Base-by-base conservation (phyloP, 805 yeast genomes). In the Candida ovalis region DNA sequence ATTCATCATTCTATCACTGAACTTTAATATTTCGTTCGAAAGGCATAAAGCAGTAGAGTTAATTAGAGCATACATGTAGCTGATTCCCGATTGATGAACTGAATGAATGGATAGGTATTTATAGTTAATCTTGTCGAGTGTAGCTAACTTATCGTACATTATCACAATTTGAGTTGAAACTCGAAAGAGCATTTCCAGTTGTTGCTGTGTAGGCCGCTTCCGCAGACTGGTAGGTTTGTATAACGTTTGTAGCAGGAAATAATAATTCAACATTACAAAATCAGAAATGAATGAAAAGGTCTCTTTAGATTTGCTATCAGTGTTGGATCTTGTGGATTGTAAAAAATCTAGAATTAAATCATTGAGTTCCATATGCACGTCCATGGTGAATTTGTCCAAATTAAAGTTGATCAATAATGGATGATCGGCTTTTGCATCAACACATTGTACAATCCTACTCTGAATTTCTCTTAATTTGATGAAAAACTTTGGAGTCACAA, bases 31-130 rank as follows among this genome's bases (percentile, higher is more conserved):
- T 10, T 43, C 22, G 2, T 51, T 40, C 12, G 36, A 28, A 3
- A 44, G 37, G 1, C 47, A 49, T 18, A 55, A 45, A 8, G 43
- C 51, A n/a, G 50, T 44, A 2, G 58, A 53, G 38, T 58, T 53
- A 21, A 57, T 50, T 21, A 58, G 36, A 17, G 57, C 51, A 40
- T 55, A 58, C 32, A 52, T 47, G 13, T 50, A 45, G 8, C 53
- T 50, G 23, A 57, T 43, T 1, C 58, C 59, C 4, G 59, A 49
- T 25, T 54, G 58, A 43, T 58, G 53, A 13, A 57, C 53, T 13
- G 57, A 53, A 44, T 55, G 46, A 18, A 58, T 54, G 1, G 62
- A 57, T 2, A 58, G 47, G 40, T 44, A 57, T 49, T 56, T 55
- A 45, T 55, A 58, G 43, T 58, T 58, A 18, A 58, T 49, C 28